phyloP scores from a whole-genome alignment of 2,329 filamentous ascomycete genomes.

The Mollisia scopiformis region DNA sequence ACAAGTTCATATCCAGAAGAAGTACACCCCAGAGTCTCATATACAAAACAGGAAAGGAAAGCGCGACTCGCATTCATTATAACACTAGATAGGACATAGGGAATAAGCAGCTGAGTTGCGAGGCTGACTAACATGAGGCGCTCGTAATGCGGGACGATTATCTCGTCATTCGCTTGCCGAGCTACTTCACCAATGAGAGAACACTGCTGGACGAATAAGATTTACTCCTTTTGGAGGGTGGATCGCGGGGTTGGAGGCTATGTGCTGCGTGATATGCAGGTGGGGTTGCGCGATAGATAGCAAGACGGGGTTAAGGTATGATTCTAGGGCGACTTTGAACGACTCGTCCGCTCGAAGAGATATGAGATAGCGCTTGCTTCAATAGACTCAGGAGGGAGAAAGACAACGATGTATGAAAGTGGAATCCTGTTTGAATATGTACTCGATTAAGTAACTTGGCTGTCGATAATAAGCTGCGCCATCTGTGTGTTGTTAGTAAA shows the following conservation, averaged over 20 bases:
- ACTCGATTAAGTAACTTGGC: background rate
- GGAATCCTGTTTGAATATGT: background rate
- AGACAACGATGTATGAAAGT: background rate
- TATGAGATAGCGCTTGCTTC: background rate
- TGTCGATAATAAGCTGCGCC: background rate
- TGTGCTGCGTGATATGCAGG: background rate
- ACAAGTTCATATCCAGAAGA: too few species aligned
- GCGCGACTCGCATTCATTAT: background rate
- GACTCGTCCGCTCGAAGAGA: too few species aligned
- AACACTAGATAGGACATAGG: background rate
- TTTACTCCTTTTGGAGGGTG: background rate
- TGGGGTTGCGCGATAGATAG: background rate
- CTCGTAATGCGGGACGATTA: constrained; percentile 14
- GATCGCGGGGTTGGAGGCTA: background rate
- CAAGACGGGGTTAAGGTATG: background rate
- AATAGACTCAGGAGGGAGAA: background rate
- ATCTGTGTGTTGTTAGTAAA: background rate
- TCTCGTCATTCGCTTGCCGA: constrained; percentile 11
- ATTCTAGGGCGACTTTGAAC: too few species aligned
- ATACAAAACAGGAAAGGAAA: too few species aligned
- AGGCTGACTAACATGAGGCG: background rate
- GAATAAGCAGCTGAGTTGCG: background rate
- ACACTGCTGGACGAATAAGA: too few species aligned
- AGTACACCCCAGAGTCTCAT: too few species aligned
- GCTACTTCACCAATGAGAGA: background rate